A percentile compares a stretch with the other conserved stretches of the same genome.
Conservation (phyloP, 352 stramenopile species). For the Pythium aquatile region DNA sequence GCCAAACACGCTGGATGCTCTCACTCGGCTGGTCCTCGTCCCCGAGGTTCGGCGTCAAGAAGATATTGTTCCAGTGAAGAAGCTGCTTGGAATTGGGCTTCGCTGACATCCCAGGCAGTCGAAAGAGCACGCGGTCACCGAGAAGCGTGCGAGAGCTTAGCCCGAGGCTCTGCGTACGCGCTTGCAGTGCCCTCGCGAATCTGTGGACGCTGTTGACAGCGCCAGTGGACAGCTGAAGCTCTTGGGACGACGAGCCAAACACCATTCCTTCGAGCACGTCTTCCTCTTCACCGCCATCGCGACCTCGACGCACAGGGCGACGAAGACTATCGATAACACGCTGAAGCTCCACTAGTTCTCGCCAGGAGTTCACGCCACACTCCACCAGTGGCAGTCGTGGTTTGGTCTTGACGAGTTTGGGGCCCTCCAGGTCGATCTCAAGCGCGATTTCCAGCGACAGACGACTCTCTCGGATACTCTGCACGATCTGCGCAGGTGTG, state of each 20-base stretch:
- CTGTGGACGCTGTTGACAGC: slow-evolving; percentile 45
- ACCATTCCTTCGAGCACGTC: slow-evolving; percentile 23
- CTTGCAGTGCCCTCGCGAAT: slow-evolving; percentile 39
- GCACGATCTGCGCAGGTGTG: slow-evolving; percentile 22
- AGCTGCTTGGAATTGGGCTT: slow-evolving; percentile 7
- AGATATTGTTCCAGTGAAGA: slow-evolving; percentile 6
- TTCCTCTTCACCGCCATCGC: slow-evolving; percentile 16
- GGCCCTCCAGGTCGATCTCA: slow-evolving; percentile 1
- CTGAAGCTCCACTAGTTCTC: slow-evolving; percentile 48
- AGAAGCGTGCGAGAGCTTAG: slow-evolving; percentile 22
- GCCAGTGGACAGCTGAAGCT: slow-evolving; percentile 29
- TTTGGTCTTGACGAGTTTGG: not conserved
- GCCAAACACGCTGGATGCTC: slow-evolving; percentile 22
- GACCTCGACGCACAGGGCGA: slow-evolving; percentile 17
- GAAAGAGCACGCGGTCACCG: slow-evolving; percentile 6
- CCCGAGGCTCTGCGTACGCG: slow-evolving; percentile 48
- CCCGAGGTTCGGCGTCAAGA: not conserved
- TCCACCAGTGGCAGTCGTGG: slow-evolving; percentile 39
- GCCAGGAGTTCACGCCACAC: slow-evolving; percentile 47
- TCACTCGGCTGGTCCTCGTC: slow-evolving; percentile 8
- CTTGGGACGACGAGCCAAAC: slow-evolving; percentile 29
- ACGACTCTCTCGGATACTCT: slow-evolving; percentile 14
- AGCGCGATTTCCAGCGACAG: slow-evolving; percentile 17
- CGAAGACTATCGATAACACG: slow-evolving; percentile 35
- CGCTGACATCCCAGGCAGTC: slow-evolving; percentile 8